Conservation (phyloP, 1,139 yeast species). For the Diutina mesorugosa region DNA sequence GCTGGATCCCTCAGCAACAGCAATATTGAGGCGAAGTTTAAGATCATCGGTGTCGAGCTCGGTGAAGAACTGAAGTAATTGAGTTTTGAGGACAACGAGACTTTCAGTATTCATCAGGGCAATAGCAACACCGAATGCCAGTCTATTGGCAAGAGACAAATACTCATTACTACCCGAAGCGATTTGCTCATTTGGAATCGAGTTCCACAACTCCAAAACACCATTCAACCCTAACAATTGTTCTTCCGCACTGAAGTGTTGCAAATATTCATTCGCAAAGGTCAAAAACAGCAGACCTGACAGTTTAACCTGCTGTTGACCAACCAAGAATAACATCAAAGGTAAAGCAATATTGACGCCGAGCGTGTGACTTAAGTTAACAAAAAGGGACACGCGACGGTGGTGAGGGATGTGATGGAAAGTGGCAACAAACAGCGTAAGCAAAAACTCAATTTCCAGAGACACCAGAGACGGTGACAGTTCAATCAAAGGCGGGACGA, state of each 20-base stretch:
- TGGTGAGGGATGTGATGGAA: conserved; percentile 94
- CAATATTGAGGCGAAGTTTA: conserved; percentile 47
- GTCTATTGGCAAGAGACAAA: conserved; percentile 32
- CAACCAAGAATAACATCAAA: conserved; percentile 62
- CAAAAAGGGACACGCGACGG: conserved; percentile 76
- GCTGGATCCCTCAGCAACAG: conserved; percentile 32
- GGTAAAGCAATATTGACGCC: conserved; percentile 62
- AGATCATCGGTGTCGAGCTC: conserved; percentile 21
- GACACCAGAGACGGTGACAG: conserved; percentile 37
- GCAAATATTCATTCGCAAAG: conserved; percentile 57
- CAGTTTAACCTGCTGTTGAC: conserved; percentile 35
- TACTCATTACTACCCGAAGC: conserved; percentile 26
- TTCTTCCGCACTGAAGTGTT: conserved; percentile 52
- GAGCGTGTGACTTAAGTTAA: conserved; percentile 65
- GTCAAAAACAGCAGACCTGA: conserved; percentile 34
- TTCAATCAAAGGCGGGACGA: conserved; percentile 78
- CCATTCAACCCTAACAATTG: conserved; percentile 50
- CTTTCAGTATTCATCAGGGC: conserved; percentile 39
- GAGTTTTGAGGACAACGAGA: conserved; percentile 33
- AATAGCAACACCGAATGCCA: conserved; percentile 53
- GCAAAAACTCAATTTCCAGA: conserved; percentile 69
- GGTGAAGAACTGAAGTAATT: conserved; percentile 41
- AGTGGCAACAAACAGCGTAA: conserved; percentile 85
- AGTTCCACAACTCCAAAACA: conserved; percentile 43
- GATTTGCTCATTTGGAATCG: conserved; percentile 28